Percentiles rank a stretch among this genome's conserved stretches.
phyloP scores from a whole-genome alignment of 208 protist species.

The Acanthamoeba triangularis region DNA sequence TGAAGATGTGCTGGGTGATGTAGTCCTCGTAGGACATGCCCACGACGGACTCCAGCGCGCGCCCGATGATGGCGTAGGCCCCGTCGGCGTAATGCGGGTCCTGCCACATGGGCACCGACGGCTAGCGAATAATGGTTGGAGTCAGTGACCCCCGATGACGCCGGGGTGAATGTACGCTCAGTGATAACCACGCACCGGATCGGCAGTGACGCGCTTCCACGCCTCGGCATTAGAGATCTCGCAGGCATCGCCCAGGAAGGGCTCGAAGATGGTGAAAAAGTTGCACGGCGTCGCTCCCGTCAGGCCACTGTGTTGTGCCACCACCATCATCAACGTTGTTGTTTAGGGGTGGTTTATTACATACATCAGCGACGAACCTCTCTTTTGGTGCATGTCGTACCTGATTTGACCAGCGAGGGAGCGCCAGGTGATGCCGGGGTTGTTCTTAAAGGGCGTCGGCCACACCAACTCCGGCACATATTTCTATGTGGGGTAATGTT shows the following conservation, averaged over 20 bases:
- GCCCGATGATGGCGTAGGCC: constrained; percentile 36
- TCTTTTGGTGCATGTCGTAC: background rate
- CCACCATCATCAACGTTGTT: too few species aligned
- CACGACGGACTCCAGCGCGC: constrained; percentile 45
- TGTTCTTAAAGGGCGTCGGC: background rate
- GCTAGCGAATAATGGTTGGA: background rate
- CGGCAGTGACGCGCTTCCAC: background rate
- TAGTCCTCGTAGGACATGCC: constrained; percentile 17
- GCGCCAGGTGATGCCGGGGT: constrained; percentile 59
- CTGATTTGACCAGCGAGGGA: constrained; percentile 1
- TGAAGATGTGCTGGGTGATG: constrained; percentile 31
- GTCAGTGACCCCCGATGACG: too few species aligned
- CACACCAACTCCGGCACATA: constrained; percentile 28
- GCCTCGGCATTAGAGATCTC: constrained; percentile 61
- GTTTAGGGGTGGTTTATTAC: too few species aligned
- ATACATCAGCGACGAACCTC: too few species aligned
- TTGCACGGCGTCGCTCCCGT: constrained; percentile 27
- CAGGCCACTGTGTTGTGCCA: constrained; percentile 19
- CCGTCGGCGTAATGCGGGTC: constrained; percentile 21
- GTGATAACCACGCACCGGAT: background rate
- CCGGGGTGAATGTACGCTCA: too few species aligned
- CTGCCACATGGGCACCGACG: background rate
- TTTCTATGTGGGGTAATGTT: background rate
- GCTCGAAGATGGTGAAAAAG: constrained; percentile 59
- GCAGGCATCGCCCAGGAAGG: constrained; percentile 30